Conservation (phyloP, 805 yeast species). For the Yamadazyma ubonensis region DNA sequence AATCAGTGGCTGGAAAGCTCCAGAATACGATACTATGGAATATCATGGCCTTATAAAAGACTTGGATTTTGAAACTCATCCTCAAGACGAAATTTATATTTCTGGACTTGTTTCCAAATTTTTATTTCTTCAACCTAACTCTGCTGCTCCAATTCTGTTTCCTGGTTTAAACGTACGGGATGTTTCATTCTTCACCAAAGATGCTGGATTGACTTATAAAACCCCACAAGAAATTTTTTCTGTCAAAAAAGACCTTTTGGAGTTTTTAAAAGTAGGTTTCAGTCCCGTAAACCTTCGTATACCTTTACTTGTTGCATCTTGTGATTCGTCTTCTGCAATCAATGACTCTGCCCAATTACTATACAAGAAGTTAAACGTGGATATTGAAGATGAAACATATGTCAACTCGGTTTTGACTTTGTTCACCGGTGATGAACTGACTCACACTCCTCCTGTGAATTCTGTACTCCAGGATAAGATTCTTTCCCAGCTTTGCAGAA, state of each 20-base stretch:
- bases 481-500: slow-evolving; percentile 47
- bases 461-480: slow-evolving; percentile 56
- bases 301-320: slow-evolving; percentile 61
- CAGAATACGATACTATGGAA: slow-evolving; percentile 47
- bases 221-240: slow-evolving; percentile 41
- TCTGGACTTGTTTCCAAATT: slow-evolving; percentile 51
- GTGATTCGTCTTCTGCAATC: slow-evolving; percentile 56
- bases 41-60: slow-evolving; percentile 33
- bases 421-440: slow-evolving; percentile 48
- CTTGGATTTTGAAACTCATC: slow-evolving; percentile 34
- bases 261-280: slow-evolving; percentile 43
- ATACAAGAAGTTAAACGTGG: slow-evolving; percentile 49
- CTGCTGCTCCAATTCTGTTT: slow-evolving; percentile 31
- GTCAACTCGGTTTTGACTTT: slow-evolving; percentile 46
- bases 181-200: slow-evolving; percentile 60
- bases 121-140: slow-evolving; percentile 52
- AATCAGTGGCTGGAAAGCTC: slow-evolving; percentile 46
- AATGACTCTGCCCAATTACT: slow-evolving; percentile 54
- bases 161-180: slow-evolving; percentile 67
- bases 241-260: slow-evolving; percentile 29
- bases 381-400: slow-evolving; percentile 49
- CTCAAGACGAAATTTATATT: slow-evolving; percentile 46
- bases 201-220: slow-evolving; percentile 64
- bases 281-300: slow-evolving; percentile 37
- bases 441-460: slow-evolving; percentile 50